Conservation (phyloP, 83 land plant species). For the Thuja plicata region DNA sequence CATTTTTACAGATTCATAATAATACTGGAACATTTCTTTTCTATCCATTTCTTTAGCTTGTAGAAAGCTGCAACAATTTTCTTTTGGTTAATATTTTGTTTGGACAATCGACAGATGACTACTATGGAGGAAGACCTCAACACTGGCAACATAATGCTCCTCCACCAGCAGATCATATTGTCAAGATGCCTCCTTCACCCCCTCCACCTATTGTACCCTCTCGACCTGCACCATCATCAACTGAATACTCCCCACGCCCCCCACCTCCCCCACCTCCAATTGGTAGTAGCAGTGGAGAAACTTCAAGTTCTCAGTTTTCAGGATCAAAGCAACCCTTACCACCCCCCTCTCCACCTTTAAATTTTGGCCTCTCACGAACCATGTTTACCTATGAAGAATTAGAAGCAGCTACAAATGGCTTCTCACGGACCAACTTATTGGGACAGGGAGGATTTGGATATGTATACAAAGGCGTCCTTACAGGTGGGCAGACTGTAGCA, state of each 20-base stretch:
- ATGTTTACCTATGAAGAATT: constrained; percentile 36
- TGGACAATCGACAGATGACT: not conserved
- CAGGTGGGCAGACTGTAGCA: constrained; percentile 41
- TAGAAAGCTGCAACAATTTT: not conserved
- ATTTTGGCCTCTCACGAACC: not conserved
- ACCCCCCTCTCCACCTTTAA: constrained; percentile 7
- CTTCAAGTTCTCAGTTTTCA: constrained; percentile 9
- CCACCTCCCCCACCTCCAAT: constrained; percentile 15
- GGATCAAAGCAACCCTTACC: constrained; percentile 12
- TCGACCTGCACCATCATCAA: not conserved
- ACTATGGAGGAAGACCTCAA: constrained; percentile 16
- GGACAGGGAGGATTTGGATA: constrained; percentile 61
- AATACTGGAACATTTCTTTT: not conserved
- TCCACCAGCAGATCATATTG: not conserved
- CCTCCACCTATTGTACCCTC: not conserved
- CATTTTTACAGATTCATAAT: not conserved
- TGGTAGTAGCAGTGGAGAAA: constrained; percentile 13
- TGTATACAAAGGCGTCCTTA: constrained; percentile 49
- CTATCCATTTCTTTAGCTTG: not conserved
- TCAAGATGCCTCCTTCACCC: constrained; percentile 9
- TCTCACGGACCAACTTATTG: constrained; percentile 20
- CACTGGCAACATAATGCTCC: constrained; percentile 13
- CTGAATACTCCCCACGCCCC: not conserved
- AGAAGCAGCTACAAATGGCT: constrained; percentile 46
- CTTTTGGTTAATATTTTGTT: not conserved